Evolutionary conservation across 1,284 basidiomycete genomes (phyloP), one percentile per base, ranked within the genome.

Genomic region (Kalmanozyma brasiliensis): DNA sequence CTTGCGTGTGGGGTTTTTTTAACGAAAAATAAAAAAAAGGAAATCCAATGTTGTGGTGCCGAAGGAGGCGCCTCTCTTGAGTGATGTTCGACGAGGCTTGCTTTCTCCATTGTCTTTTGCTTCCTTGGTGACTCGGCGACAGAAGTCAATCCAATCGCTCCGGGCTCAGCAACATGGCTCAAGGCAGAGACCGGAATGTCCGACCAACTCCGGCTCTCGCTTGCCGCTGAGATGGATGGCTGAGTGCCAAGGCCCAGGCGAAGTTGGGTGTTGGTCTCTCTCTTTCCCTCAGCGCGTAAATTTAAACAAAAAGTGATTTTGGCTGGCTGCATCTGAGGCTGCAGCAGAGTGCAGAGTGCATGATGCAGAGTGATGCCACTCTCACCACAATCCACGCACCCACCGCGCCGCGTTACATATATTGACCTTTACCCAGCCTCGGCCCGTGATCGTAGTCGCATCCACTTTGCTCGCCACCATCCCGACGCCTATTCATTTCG

Each of bases 371-470:
- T 26, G 32, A 33, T 49, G 47, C 47, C n/a, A n/a, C n/a, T 41
- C 41, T 41, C 47, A 52, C 55, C 38, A 49, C 33, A 51, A 36
- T 43, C 26, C 52, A 48, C 37, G 22, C 35, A 37, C 24, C n/a
- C n/a, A 35, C 51, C 19, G n/a, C 26, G 23, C 13, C 26, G 38
- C 35, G 34, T 17, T n/a, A 34, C 22, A 33, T 29, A 30, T 44
- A 30, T 32, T n/a, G n/a, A n/a, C n/a, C n/a, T n/a, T n/a, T n/a
- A n/a, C n/a, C n/a, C n/a, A n/a, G n/a, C n/a, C n/a, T n/a, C n/a
- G n/a, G n/a, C n/a, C n/a, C n/a, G n/a, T n/a, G n/a, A n/a, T n/a
- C n/a, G n/a, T n/a, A n/a, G n/a, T 19, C 23, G 20, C 11, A 42
- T n/a, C 32, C 13, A 20, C 10, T 32, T 9, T 19, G 22, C 47